These are phyloP conservation scores for Echinochloa phyllopogon DNA, from an alignment of 176 grass and related monocot genomes.

Conservation along the genomic window DNA sequence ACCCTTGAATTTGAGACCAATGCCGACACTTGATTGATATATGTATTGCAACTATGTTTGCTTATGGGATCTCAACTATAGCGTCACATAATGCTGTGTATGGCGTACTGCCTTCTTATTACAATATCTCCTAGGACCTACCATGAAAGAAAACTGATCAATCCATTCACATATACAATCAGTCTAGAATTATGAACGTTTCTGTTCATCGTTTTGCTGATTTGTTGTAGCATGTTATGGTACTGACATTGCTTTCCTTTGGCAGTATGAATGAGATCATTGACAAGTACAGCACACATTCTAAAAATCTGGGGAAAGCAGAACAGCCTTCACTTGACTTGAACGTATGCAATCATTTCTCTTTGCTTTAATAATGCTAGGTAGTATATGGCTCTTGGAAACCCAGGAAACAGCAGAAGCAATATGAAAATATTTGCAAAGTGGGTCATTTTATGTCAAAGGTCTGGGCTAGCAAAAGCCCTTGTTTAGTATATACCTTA, in stretches of 20 bases:
- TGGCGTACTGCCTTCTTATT: neutral
- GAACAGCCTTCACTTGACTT: slow-evolving; percentile 70
- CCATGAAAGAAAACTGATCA: too few species aligned
- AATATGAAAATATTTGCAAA: neutral
- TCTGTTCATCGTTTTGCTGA: neutral
- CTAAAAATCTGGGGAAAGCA: slow-evolving; percentile 74
- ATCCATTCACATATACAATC: neutral
- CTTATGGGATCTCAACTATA: neutral
- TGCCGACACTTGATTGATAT: neutral
- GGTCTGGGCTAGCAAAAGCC: neutral
- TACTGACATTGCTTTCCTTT: slow-evolving; percentile 48
- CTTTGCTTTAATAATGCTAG: slow-evolving; percentile 25
- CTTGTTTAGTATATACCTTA: slow-evolving; percentile 1
- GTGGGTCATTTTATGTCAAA: slow-evolving; percentile 30
- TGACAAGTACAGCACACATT: slow-evolving; percentile 72
- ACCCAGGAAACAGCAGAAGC: neutral
- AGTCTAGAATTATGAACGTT: neutral
- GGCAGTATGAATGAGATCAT: slow-evolving; percentile 86
- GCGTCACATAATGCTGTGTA: neutral
- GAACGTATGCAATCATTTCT: slow-evolving; percentile 64
- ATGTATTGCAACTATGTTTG: neutral
- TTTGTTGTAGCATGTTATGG: slow-evolving; percentile 21
- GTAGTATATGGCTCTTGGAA: neutral
- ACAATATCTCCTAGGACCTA: neutral
- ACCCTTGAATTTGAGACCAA: neutral